phyloP scores from a whole-genome alignment of 805 yeast species.

The Saturnispora dispora region DNA sequence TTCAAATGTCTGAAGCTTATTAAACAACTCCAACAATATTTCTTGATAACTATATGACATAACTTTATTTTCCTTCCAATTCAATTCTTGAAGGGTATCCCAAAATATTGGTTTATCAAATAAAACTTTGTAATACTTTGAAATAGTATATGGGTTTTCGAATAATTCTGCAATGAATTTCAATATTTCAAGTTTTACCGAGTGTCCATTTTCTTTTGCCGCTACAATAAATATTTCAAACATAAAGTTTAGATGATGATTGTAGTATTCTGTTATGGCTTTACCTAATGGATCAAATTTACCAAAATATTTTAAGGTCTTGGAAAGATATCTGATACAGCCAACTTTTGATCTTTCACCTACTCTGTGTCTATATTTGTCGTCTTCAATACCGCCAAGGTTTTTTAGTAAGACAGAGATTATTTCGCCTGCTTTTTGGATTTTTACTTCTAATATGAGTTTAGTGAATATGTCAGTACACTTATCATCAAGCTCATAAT shows the following conservation, averaged over 20 bases:
- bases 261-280: conserved; percentile 13
- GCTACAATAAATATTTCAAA: conserved; percentile 12
- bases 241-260: conserved; percentile 13
- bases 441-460: conserved; percentile 11
- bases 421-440: conserved; percentile 12
- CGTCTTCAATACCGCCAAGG: conserved; percentile 8
- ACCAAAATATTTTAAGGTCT: conserved; percentile 11
- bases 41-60: conserved; percentile 1
- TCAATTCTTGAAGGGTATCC: conserved; percentile 7
- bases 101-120: conserved; percentile 12
- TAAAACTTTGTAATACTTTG: conserved; percentile 8
- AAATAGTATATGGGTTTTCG: conserved; percentile 10
- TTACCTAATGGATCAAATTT: conserved; percentile 9
- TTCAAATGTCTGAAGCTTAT: conserved; percentile 14
- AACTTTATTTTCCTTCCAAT: conserved; percentile 2
- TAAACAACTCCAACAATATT: conserved; percentile 14
- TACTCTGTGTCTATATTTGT: conserved; percentile 1
- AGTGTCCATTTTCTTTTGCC: conserved; percentile 6
- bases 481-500: conserved; percentile 1
- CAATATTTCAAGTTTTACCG: conserved; percentile 12
- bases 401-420: conserved; percentile 16
- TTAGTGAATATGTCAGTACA: conserved; percentile 7
- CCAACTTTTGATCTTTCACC: conserved; percentile 15
- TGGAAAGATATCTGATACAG: conserved; percentile 15
- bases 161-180: conserved; percentile 12